Evolutionary conservation across 768 basidiomycete species (phyloP), one percentile per base, ranked within the genome.

Genomic region (Boletus vinaceobasis): DNA sequence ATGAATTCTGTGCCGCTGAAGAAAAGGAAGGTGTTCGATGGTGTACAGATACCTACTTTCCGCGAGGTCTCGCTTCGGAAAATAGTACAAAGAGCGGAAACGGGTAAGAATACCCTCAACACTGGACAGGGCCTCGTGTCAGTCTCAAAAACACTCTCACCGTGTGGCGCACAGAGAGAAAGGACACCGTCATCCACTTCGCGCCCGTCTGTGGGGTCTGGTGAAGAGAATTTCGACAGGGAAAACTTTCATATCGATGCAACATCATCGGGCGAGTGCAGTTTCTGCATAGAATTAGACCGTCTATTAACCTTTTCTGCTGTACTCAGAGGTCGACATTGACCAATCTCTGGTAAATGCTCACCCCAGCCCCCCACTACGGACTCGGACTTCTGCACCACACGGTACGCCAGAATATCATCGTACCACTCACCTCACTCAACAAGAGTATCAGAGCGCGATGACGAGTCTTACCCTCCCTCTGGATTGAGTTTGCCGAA

Each of bases 171-270:
- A 26, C 53, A 47, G 14, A 19, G 44, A n/a, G 40, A 53, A 43
- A 35, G 44, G 45, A 37, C 43, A 9, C 19, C 47, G 11, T 46
- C 47, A 17, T 48, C 52, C 14, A 19, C 35, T 13, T 27, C 45
- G 8, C 43, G 52, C 17, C 5, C 53, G 9, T 58, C 62, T 11
- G 33, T 50, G 13, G 53, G 27, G 31, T 60, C 61, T 9, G 58
- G 62, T 15, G 59, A 62, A 27, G 61, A 67, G 8, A 66, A 68
- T 23, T 59, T 73, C 27, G 71, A 65, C 51, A 69, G 73, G 72
- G 73, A 74, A 53, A 57, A 63, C 36, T n/a, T 58, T 19, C 61
- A 58, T 14, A 33, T 63, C 23, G 42, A 65, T 11, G 49, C 23
- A 23, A 55, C 58, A 29, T 52, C 57, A 11, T 71, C 69, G 3